Evolutionary conservation across 441 rosid genomes (phyloP).

Genomic region (Mallotus japonicus): DNA sequence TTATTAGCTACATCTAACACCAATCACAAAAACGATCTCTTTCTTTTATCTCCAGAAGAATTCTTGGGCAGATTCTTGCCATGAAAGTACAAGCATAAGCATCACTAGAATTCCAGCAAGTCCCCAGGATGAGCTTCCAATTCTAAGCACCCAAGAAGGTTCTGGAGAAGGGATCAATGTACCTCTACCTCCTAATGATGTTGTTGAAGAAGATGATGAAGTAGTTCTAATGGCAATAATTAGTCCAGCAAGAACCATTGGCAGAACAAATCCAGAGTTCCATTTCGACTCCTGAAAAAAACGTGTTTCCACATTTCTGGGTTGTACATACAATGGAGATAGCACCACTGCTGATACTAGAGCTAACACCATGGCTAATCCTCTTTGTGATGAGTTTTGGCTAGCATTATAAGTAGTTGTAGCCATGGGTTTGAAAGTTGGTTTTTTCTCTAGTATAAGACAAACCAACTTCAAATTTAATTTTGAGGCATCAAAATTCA

Average conservation of each 20-base stretch:
- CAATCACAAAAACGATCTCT: too few relatives aligned
- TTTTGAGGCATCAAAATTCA: not conserved
- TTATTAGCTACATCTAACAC: not conserved
- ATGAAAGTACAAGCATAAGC: slow-evolving; percentile 55
- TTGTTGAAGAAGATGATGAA: slow-evolving; percentile 25
- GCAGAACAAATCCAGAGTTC: slow-evolving; percentile 52
- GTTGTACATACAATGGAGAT: slow-evolving; percentile 43
- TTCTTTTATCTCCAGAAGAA: slow-evolving; percentile 48
- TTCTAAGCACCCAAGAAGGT: slow-evolving; percentile 52
- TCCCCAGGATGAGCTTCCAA: slow-evolving; percentile 60
- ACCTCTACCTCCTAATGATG: slow-evolving; percentile 16
- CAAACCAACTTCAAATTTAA: not conserved
- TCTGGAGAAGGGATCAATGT: slow-evolving; percentile 37
- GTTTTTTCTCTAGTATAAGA: slow-evolving; percentile 3
- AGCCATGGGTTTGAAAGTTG: slow-evolving; percentile 33
- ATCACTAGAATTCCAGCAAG: slow-evolving; percentile 48
- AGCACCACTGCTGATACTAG: slow-evolving; percentile 41
- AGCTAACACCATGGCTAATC: slow-evolving; percentile 58
- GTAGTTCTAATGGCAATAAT: slow-evolving; percentile 52
- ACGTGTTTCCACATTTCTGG: slow-evolving; percentile 20
- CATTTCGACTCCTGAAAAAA: slow-evolving; percentile 31
- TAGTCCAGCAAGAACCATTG: slow-evolving; percentile 50
- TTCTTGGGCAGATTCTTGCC: slow-evolving; percentile 51
- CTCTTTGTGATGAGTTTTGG: slow-evolving; percentile 42
- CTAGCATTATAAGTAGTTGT: not conserved